Base-by-base conservation (phyloP, 2,329 filamentous ascomycete species). In the Periconia macrospinosa region DNA sequence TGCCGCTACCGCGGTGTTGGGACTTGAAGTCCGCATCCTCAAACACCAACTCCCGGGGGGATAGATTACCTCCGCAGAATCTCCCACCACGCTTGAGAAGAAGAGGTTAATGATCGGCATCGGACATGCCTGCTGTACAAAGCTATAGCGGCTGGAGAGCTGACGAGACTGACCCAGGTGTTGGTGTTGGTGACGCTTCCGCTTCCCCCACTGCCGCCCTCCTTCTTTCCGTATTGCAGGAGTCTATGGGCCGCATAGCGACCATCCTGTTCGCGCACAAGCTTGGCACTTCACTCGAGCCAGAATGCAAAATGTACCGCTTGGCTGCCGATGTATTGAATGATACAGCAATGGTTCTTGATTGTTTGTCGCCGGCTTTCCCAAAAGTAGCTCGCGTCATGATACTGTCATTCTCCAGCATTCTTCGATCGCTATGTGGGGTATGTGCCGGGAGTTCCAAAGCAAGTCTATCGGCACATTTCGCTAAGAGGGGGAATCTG, bases 371-470 rank as follows among this genome's bases (percentile, higher is more conserved):
- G 3, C 92, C 92, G 0, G 84, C 83, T 15, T 83, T 96, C 44
- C 85, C 88, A 0, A 83, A 83, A 50, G 68, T 79, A 0, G 67
- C 78, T 1, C 76, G 86, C 8, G 83, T 89, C 1, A 61, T 77
- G 5, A 65, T 89, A 2, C 75, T 89, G 47, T 84, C 85, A 61
- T 73, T 81, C 20, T 83, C 82, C 20, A 87, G 86, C 55, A 78
- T 87, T 9, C 73, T 89, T 50, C 75, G 86, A 41, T 82, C 85
- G 0, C 76, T 97, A 0, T 97, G 94, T 68, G 94, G 93, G 23
- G 92, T 97, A 6, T 90, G 93, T 0, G 93, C 91, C 0, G 91
- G 90, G 13, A 92, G 91, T 50, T 89, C 90, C 58, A 97, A 97
- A 74, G 93, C 93, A 1, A 92, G 89, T 56, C 76, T 99, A 62